Percentiles rank a stretch among this genome's conserved stretches.
These are phyloP conservation scores for Cyclotella distinguenda DNA, from an alignment of 108 stramenopile species.

Conservation along the genomic window DNA sequence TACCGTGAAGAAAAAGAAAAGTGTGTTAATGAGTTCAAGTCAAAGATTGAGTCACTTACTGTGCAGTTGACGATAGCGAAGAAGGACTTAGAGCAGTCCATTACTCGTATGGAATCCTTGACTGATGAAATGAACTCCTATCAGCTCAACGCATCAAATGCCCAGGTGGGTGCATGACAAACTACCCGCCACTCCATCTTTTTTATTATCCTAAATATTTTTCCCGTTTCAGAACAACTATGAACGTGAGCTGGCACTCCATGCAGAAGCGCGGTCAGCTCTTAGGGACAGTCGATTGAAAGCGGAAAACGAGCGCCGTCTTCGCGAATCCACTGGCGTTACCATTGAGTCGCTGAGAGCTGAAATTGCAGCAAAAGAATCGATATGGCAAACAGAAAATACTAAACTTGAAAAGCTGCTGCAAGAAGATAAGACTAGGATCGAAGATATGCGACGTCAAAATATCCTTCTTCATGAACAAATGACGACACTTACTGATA, in stretches of 20 bases:
- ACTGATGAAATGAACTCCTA: conserved; percentile 55
- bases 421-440: conserved; percentile 54
- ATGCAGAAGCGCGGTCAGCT: conserved; percentile 68
- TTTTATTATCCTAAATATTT: neutral
- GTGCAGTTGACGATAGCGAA: conserved; percentile 37
- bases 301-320: conserved; percentile 50
- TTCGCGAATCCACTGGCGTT: conserved; percentile 55
- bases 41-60: conserved; percentile 55
- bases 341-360: conserved; percentile 32
- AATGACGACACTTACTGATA: conserved; percentile 59
- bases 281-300: conserved; percentile 69
- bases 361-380: conserved; percentile 57
- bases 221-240: conserved; percentile 56
- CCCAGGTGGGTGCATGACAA: conserved; percentile 18
- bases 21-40: conserved; percentile 52
- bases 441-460: conserved; percentile 65
- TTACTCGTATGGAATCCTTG: conserved; percentile 43
- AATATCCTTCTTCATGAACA: conserved; percentile 80
- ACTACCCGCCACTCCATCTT: neutral
- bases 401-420: conserved; percentile 38
- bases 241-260: conserved; percentile 81
- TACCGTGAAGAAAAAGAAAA: conserved; percentile 75
- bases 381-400: conserved; percentile 59
- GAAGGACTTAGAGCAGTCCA: conserved; percentile 60
- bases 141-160: conserved; percentile 50